phyloP scores from a whole-genome alignment of 2,329 filamentous ascomycete genomes.

The Dactylellina cionopaga region DNA sequence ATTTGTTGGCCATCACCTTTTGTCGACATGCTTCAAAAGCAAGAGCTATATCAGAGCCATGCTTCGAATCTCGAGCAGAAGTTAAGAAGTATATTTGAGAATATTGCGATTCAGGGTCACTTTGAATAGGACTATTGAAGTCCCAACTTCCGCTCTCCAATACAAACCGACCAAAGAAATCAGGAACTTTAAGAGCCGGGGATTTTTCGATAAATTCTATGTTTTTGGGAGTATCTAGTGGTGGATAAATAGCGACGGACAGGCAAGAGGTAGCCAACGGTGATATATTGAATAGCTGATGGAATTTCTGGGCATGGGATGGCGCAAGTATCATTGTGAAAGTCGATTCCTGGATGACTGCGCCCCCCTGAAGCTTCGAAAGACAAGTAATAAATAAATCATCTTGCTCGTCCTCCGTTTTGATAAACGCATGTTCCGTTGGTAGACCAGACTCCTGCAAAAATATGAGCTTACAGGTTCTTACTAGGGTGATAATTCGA shows the following conservation, averaged over 20 bases:
- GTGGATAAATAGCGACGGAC: conserved; percentile 54
- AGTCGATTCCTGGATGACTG: conserved; percentile 51
- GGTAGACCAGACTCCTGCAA: conserved; percentile 52
- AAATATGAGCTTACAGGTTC: background rate
- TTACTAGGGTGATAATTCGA: background rate
- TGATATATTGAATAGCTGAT: conserved; percentile 51
- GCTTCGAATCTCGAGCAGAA: background rate
- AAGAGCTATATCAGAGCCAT: conserved; percentile 1
- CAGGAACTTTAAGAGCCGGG: background rate
- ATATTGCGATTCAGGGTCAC: background rate
- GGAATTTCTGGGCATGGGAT: conserved; percentile 53
- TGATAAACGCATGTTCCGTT: conserved; percentile 52
- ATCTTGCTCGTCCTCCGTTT: conserved; percentile 41
- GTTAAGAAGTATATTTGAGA: background rate
- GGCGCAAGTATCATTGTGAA: conserved; percentile 55
- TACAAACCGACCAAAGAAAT: conserved; percentile 16
- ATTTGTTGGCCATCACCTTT: background rate
- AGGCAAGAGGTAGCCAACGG: conserved; percentile 47
- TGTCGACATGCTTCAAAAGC: conserved; percentile 11
- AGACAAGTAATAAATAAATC: conserved; percentile 49
- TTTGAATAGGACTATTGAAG: background rate
- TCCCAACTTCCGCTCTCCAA: conserved; percentile 2
- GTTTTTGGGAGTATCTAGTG: conserved; percentile 30
- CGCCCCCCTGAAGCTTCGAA: conserved; percentile 53
- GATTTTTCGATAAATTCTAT: background rate